Evolutionary conservation across 2,329 filamentous ascomycete species (phyloP).

Genomic region (Thelonectria rubi): DNA sequence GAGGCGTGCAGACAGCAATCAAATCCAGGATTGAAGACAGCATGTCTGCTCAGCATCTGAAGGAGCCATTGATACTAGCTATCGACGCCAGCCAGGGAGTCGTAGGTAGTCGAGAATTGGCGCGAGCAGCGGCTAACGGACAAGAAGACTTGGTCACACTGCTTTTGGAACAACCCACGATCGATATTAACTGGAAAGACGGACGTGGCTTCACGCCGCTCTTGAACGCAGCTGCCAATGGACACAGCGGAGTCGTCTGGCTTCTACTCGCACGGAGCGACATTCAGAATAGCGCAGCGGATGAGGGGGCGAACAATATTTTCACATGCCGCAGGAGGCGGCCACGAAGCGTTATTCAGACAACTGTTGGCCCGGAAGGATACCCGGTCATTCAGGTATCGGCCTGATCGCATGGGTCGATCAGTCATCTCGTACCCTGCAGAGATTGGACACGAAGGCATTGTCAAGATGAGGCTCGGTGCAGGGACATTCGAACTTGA

Average conservation of each 20-base stretch:
- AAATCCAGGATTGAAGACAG: too few relatives aligned
- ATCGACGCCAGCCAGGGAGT: too few relatives aligned
- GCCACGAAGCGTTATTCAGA: neutral
- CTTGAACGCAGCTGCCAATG: neutral
- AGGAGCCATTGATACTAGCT: too few relatives aligned
- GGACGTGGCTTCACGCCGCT: neutral
- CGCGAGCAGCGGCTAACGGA: neutral
- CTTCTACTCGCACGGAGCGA: neutral
- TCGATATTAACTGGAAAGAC: neutral
- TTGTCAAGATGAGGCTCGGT: neutral
- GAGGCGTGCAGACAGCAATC: too few relatives aligned
- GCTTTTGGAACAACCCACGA: neutral
- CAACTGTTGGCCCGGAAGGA: conserved; percentile 20
- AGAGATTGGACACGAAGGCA: neutral
- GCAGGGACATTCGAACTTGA: neutral
- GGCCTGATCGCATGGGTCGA: neutral
- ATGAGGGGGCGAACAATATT: neutral
- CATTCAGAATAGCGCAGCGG: fast-evolving
- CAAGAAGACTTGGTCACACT: neutral
- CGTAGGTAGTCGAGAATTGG: too few relatives aligned
- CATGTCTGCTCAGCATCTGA: too few relatives aligned
- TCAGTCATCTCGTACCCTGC: conserved; percentile 18
- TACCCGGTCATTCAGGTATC: neutral
- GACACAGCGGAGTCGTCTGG: conserved; percentile 14
- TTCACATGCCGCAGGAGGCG: conserved; percentile 12